Evolutionary conservation across 2,329 filamentous ascomycete species (phyloP).

Genomic region (Ophiostoma ulmi): DNA sequence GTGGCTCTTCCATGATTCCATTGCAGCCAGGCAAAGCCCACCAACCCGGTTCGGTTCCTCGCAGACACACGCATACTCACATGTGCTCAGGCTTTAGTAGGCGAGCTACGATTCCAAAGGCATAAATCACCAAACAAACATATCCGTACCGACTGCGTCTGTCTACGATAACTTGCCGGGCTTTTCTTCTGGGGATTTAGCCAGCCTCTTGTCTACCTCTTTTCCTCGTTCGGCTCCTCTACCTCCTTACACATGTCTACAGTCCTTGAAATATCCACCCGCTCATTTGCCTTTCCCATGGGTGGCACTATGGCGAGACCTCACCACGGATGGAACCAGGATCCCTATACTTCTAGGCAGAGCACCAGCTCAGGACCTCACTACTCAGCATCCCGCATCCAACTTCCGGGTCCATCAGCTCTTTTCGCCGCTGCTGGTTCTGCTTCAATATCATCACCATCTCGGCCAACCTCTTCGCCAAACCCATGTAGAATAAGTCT

Average conservation of each 20-base stretch:
- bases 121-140: neutral
- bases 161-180: neutral
- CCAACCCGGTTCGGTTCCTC: conserved; percentile 24
- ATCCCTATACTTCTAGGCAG: conserved; percentile 23
- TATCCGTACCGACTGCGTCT: neutral
- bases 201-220: neutral
- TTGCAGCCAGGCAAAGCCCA: conserved; percentile 18
- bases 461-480: neutral
- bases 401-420: neutral
- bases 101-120: conserved; percentile 7
- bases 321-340: conserved; percentile 33
- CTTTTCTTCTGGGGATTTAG: neutral
- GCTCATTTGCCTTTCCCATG: conserved; percentile 33
- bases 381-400: neutral
- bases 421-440: neutral
- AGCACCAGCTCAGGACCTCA: neutral
- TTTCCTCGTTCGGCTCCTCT: neutral
- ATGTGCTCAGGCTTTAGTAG: neutral
- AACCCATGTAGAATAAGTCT: neutral
- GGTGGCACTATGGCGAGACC: conserved; percentile 37
- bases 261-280: conserved; percentile 31
- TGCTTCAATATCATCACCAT: neutral
- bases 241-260: conserved; percentile 33
- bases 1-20: conserved; percentile 2
- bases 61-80: conserved; percentile 23